phyloP scores from a whole-genome alignment of 768 basidiomycete genomes.

The Amanita polypyramis region DNA sequence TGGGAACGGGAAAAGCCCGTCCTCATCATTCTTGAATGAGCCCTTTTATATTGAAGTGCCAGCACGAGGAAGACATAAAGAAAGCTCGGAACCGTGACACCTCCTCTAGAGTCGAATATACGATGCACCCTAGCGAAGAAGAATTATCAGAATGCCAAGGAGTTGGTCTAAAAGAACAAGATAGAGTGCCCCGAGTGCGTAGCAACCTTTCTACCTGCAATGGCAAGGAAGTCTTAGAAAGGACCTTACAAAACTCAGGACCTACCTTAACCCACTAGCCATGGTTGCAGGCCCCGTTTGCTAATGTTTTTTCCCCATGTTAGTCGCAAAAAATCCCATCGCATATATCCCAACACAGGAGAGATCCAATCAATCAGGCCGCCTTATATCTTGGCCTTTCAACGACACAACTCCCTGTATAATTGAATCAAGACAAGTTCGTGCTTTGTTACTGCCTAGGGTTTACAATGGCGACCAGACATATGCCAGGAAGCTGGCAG shows the following conservation, averaged over 20 bases:
- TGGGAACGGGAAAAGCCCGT: slow-evolving; percentile 6
- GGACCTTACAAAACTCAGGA: too few relatives aligned
- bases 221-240: too few relatives aligned
- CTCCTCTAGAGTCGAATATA: background rate
- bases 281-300: too few relatives aligned
- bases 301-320: too few relatives aligned
- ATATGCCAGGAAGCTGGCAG: background rate
- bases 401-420: background rate
- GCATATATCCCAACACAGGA: background rate
- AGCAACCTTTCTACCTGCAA: background rate
- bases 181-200: background rate
- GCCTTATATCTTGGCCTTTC: background rate
- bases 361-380: background rate
- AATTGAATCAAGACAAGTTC: background rate
- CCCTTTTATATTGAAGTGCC: slow-evolving; percentile 5
- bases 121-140: background rate
- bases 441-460: background rate
- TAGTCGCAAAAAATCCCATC: too few relatives aligned
- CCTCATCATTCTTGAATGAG: slow-evolving; percentile 1
- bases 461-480: background rate
- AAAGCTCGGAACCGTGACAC: background rate
- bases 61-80: slow-evolving; percentile 6
- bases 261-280: too few relatives aligned
- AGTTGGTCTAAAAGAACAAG: background rate
- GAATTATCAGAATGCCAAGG: background rate